Percentiles rank a stretch among this genome's conserved stretches.
Evolutionary conservation across 257 asterid species (phyloP).

Genomic region (Anisodus tanguticus): DNA sequence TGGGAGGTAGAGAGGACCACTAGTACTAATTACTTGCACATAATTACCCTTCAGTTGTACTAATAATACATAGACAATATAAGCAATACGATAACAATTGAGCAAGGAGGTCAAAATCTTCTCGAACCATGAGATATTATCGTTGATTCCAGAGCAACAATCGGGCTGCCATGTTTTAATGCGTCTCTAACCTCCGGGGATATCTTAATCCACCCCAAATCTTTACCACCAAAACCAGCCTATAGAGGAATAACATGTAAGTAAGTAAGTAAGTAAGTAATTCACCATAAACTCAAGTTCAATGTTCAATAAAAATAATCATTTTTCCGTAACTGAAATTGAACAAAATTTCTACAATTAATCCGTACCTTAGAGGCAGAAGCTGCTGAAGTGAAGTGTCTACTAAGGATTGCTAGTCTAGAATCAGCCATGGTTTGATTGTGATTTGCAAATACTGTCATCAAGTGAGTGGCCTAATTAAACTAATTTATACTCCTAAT

Average conservation of each 20-base stretch:
- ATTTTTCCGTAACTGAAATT: background rate
- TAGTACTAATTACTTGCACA: background rate
- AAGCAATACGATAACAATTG: background rate
- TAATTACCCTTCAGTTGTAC: background rate
- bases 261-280: background rate
- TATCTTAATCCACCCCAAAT: constrained; percentile 48
- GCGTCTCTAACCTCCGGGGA: constrained; percentile 84
- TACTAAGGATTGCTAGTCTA: constrained; percentile 14
- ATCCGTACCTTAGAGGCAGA: background rate
- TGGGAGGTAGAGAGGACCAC: too few relatives aligned
- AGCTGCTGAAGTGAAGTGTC: constrained; percentile 21
- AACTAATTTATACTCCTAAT: too few relatives aligned
- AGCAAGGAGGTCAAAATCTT: background rate
- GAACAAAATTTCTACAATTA: background rate
- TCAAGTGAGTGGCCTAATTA: too few relatives aligned
- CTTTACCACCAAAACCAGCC: background rate
- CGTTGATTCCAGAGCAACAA: constrained; percentile 98
- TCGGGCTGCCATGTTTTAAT: constrained; percentile 64
- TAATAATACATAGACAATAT: background rate
- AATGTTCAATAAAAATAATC: background rate
- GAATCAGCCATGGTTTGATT: background rate
- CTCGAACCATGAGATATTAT: constrained; percentile 86
- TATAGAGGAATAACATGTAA: background rate
- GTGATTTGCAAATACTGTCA: too few relatives aligned
- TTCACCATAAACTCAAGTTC: background rate